Percentiles rank a stretch among this genome's conserved stretches.
Conservation (phyloP, 352 stramenopile species). For the Pythium aquatile region DNA sequence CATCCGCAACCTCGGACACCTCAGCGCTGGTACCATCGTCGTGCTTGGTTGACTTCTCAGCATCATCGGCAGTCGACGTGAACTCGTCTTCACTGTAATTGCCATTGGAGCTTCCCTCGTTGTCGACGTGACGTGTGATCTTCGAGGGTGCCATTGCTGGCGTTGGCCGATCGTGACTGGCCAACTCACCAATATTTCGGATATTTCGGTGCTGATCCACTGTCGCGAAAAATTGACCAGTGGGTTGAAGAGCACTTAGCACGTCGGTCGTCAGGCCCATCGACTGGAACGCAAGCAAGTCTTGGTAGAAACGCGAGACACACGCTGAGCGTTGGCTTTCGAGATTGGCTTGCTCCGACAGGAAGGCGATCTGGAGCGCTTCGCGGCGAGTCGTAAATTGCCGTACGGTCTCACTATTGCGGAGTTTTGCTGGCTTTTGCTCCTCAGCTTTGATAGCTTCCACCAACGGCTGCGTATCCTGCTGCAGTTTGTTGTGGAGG, state of each 20-base stretch:
- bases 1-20: background rate
- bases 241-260: background rate
- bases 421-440: background rate
- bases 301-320: conserved; percentile 63
- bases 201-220: background rate
- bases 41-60: background rate
- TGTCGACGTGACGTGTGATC: background rate
- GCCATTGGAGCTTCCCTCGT: conserved; percentile 1
- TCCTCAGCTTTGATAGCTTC: conserved; percentile 6
- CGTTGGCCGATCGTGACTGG: background rate
- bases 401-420: conserved; percentile 2
- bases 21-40: background rate
- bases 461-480: conserved; percentile 32
- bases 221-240: background rate
- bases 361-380: conserved; percentile 39
- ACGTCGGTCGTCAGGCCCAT: conserved; percentile 17
- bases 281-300: conserved; percentile 53
- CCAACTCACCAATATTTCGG: background rate
- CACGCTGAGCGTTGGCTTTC: conserved; percentile 53
- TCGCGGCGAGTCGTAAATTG: conserved; percentile 34
- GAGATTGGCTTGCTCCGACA: conserved; percentile 50
- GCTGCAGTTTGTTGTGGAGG: conserved; percentile 37
- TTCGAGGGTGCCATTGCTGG: background rate
- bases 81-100: conserved; percentile 42
- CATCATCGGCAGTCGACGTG: conserved; percentile 24